These are phyloP conservation scores for Cupressus sempervirens DNA, from an alignment of 75 land plant genomes.

Conservation along the genomic window DNA sequence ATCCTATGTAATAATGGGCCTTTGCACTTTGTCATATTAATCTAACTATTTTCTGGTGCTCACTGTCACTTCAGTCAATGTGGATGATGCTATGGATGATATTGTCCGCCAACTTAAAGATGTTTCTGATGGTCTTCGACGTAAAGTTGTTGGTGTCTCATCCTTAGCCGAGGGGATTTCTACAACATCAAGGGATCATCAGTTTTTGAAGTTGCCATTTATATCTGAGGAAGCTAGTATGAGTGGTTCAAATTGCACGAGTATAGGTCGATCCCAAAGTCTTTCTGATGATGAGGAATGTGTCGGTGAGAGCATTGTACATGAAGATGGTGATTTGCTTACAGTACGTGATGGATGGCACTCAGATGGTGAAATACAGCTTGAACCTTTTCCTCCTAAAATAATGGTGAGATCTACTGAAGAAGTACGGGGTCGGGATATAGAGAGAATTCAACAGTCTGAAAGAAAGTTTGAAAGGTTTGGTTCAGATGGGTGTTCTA, in stretches of 20 bases:
- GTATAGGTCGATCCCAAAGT: constrained; percentile 31
- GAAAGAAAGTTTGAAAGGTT: constrained; percentile 24
- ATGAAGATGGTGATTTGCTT: constrained; percentile 16
- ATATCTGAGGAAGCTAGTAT: constrained; percentile 33
- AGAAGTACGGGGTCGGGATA: constrained; percentile 3
- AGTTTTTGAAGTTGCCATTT: constrained; percentile 26
- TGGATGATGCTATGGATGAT: constrained; percentile 99
- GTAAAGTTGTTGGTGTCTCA: constrained; percentile 44
- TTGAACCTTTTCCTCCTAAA: constrained; percentile 27
- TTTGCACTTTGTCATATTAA: not conserved
- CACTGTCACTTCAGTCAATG: constrained; percentile 62
- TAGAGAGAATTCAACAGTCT: constrained; percentile 12
- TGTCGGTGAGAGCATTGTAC: constrained; percentile 26
- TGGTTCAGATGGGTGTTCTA: constrained; percentile 30
- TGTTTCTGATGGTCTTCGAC: constrained; percentile 71
- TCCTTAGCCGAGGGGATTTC: constrained; percentile 20
- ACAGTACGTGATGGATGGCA: constrained; percentile 52
- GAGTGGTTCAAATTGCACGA: constrained; percentile 8
- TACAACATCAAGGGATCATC: constrained; percentile 15
- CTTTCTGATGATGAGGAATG: constrained; percentile 59
- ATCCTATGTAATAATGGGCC: not conserved
- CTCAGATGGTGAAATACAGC: constrained; percentile 72
- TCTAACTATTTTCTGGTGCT: not conserved
- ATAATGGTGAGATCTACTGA: constrained; percentile 19
- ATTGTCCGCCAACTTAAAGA: constrained; percentile 93